phyloP scores from a whole-genome alignment of 2,329 filamentous ascomycete species.

The Fusarium foetens region DNA sequence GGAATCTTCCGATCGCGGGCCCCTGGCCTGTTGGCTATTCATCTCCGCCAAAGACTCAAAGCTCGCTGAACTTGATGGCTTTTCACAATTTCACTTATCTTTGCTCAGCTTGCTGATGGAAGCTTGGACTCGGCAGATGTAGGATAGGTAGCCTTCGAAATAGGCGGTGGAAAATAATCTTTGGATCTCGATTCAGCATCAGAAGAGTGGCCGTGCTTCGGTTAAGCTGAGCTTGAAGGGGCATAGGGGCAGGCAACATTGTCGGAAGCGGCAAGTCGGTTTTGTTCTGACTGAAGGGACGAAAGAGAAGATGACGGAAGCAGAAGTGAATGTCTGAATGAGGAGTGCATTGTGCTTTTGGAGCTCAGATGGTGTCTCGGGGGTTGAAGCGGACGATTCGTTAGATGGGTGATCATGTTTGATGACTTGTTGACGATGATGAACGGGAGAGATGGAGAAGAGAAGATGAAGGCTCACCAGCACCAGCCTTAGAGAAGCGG shows the following conservation, averaged over 20 bases:
- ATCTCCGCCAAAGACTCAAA: not conserved
- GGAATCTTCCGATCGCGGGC: too few relatives aligned
- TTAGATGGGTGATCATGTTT: not conserved
- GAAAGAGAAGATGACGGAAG: rapidly evolving
- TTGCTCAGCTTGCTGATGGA: not conserved
- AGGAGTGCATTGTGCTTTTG: not conserved
- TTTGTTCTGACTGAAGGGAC: not conserved
- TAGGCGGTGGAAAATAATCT: rapidly evolving
- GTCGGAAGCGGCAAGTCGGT: rapidly evolving
- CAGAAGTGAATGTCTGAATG: not conserved
- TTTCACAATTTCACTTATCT: not conserved
- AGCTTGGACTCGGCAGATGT: not conserved
- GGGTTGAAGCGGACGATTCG: not conserved
- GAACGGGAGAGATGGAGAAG: not conserved
- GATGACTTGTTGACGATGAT: not conserved
- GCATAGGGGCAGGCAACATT: too few relatives aligned
- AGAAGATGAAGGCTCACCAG: too few relatives aligned
- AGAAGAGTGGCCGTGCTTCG: not conserved
- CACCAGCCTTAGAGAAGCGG: too few relatives aligned
- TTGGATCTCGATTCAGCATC: too few relatives aligned
- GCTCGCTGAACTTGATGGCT: not conserved
- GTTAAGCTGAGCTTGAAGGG: not conserved
- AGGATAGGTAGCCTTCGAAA: not conserved
- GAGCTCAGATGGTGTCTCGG: not conserved
- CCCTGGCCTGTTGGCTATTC: too few relatives aligned